phyloP scores from a whole-genome alignment of 176 grass and related monocot genomes.

The Musa troglodytarum region DNA sequence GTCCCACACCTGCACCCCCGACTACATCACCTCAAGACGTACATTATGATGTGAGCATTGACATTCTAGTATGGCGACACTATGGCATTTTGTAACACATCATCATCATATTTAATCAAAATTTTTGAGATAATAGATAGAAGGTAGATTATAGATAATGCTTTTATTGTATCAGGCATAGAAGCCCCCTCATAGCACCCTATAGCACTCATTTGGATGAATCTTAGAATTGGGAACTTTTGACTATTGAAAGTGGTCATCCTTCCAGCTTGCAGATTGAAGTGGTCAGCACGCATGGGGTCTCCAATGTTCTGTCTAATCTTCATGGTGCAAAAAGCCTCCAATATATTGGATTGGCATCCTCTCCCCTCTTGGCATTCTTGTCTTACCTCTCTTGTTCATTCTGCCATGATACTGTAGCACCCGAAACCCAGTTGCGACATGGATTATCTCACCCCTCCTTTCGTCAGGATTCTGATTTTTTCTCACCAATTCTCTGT shows the following conservation, averaged over 20 bases:
- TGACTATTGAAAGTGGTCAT: constrained; percentile 28
- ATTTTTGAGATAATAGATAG: no score
- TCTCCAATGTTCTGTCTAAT: constrained; percentile 24
- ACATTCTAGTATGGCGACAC: neutral
- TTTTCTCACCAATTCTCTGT: constrained; percentile 19
- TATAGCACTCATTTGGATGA: neutral
- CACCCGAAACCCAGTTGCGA: constrained; percentile 15
- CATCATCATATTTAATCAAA: no score
- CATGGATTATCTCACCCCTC: constrained; percentile 26
- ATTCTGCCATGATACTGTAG: neutral
- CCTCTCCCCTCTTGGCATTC: neutral
- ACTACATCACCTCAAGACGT: neutral
- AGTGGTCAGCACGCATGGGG: constrained; percentile 14
- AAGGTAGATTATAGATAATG: no score
- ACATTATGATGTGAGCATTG: neutral
- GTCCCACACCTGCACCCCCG: neutral
- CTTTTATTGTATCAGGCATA: no score
- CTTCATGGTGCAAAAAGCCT: constrained; percentile 27
- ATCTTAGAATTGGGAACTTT: neutral
- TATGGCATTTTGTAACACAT: neutral
- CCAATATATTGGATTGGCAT: neutral
- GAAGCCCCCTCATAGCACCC: neutral
- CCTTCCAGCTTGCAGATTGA: constrained; percentile 4
- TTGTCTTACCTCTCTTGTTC: neutral
- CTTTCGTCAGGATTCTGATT: constrained; percentile 23